A percentile compares a stretch with the other conserved stretches of the same genome.
Conservation (phyloP, 768 basidiomycete genomes). For the Mycena rebaudengoi region DNA sequence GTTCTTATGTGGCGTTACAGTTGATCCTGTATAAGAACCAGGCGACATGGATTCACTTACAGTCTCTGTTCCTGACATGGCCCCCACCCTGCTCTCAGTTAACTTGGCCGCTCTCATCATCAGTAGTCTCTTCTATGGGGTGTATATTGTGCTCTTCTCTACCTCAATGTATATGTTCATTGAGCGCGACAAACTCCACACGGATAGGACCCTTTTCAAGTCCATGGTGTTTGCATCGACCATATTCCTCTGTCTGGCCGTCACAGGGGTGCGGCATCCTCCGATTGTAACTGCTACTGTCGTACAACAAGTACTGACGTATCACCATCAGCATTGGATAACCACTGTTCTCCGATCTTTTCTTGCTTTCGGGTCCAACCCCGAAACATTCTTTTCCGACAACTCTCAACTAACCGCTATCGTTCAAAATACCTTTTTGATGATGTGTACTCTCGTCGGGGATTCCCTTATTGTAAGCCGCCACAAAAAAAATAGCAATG, state of each 20-base stretch:
- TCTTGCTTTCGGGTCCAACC: background rate
- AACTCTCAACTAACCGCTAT: background rate
- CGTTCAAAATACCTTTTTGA: background rate
- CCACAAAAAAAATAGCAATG: too few species aligned
- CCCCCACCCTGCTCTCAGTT: background rate
- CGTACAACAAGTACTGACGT: too few species aligned
- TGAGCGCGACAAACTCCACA: background rate
- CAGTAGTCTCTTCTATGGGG: slow-evolving; percentile 11
- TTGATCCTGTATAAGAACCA: too few species aligned
- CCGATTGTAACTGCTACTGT: too few species aligned
- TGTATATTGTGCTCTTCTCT: slow-evolving; percentile 7
- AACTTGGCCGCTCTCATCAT: background rate
- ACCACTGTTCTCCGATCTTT: background rate
- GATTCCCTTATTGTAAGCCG: slow-evolving; percentile 11
- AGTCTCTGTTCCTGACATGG: too few species aligned
- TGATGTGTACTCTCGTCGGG: background rate
- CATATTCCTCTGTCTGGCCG: background rate
- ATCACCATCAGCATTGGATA: slow-evolving; percentile 10
- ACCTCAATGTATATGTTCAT: slow-evolving; percentile 12
- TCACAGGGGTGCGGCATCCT: slow-evolving; percentile 6
- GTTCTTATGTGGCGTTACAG: too few species aligned
- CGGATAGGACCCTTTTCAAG: background rate
- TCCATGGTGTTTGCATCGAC: slow-evolving; percentile 1
- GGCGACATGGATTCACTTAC: too few species aligned
- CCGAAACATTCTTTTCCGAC: background rate